Conservation (phyloP, 164 flowering plant species). For the Liriodendron chinense region DNA sequence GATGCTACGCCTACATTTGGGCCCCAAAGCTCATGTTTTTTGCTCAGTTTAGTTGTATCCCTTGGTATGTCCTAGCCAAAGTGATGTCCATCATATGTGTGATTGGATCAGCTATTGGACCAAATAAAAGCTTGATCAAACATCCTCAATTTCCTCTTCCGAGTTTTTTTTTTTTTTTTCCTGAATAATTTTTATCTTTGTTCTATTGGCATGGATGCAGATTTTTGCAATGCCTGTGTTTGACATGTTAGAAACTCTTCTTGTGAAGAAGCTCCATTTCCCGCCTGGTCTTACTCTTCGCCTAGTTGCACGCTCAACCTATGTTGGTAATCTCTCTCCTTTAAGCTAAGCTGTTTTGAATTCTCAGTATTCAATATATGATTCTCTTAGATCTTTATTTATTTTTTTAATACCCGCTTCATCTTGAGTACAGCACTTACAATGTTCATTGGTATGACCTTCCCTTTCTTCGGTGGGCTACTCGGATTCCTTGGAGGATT, state of each 20-base stretch:
- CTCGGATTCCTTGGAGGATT: conserved; percentile 74
- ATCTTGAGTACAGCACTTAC: conserved; percentile 49
- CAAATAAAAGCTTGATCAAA: too few species aligned
- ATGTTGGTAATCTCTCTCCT: conserved; percentile 47
- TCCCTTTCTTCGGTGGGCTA: conserved; percentile 79
- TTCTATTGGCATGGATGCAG: conserved; percentile 19
- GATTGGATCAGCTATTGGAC: neutral
- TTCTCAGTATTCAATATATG: neutral
- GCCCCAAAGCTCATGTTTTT: too few species aligned
- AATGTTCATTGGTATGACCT: conserved; percentile 55
- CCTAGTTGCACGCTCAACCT: conserved; percentile 36
- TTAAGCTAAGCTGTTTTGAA: neutral
- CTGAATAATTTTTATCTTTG: neutral
- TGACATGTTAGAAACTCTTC: conserved; percentile 56
- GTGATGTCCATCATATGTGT: neutral
- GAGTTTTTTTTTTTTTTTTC: neutral
- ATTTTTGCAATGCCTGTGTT: conserved; percentile 60
- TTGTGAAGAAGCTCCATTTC: conserved; percentile 44
- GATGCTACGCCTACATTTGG: too few species aligned
- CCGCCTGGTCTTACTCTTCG: conserved; percentile 43
- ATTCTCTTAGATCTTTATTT: neutral
- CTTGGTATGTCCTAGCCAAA: too few species aligned
- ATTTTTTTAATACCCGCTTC: too few species aligned
- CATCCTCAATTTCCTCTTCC: too few species aligned
- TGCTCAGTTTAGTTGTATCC: too few species aligned